Evolutionary conservation across 305 asterid genomes (phyloP).

Genomic region (Fraxinus sp.): DNA sequence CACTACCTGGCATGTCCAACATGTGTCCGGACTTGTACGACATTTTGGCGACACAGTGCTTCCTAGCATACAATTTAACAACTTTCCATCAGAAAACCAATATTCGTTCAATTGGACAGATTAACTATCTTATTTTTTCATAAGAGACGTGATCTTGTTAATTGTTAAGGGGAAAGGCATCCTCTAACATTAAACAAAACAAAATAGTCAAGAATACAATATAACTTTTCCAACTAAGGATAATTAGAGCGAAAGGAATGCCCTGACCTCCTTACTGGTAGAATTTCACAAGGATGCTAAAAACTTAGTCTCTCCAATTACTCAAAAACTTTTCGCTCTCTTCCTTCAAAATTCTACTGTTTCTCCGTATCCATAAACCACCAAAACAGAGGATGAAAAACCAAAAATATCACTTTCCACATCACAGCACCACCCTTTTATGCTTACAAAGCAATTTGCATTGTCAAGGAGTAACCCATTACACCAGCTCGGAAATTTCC

Average conservation of each 20-base stretch:
- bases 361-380: not conserved
- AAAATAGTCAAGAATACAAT: not conserved
- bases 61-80: not conserved
- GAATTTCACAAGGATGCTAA: not conserved
- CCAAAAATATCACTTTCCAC: not conserved
- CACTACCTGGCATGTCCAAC: not conserved
- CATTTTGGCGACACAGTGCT: not conserved
- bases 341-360: not conserved
- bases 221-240: not conserved
- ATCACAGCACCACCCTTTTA: not conserved
- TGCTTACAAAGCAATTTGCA: not conserved
- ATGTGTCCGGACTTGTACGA: not conserved
- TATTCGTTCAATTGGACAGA: not conserved
- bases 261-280: not conserved
- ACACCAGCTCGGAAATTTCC: not conserved
- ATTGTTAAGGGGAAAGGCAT: not conserved
- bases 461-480: not conserved
- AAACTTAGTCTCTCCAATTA: not conserved
- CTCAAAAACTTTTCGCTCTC: not conserved
- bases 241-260: not conserved
- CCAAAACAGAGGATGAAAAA: not conserved
- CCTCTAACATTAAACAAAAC: not conserved
- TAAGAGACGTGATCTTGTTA: not conserved
- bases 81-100: constrained; percentile 3
- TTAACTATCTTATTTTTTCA: not conserved